Conservation (phyloP, 768 basidiomycete species). For the Dictyophora rubrovolvata region DNA sequence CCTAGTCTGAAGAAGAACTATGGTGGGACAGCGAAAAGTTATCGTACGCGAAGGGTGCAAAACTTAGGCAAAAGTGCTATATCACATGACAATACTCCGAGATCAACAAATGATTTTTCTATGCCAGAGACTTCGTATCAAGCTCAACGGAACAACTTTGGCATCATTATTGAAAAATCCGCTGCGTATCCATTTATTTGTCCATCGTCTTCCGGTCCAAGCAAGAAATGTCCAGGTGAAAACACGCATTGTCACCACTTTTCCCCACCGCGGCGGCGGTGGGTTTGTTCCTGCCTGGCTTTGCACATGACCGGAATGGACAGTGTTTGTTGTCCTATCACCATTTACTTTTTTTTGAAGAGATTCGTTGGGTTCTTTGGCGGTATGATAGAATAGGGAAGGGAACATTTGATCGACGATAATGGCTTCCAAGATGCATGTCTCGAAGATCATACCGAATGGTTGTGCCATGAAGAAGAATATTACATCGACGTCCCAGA, state of each 20-base stretch:
- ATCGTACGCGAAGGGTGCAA: no score
- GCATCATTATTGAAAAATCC: not conserved
- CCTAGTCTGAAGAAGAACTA: no score
- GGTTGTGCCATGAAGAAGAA: conserved; percentile 4
- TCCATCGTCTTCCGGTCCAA: conserved; percentile 8
- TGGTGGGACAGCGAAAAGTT: no score
- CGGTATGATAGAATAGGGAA: not conserved
- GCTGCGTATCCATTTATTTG: not conserved
- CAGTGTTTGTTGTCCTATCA: no score
- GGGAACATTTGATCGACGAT: not conserved
- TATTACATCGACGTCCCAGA: not conserved
- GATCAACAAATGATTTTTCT: not conserved
- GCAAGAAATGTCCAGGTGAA: conserved; percentile 1
- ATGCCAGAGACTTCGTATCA: not conserved
- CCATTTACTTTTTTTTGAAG: no score
- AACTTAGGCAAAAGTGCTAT: no score
- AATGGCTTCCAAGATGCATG: not conserved
- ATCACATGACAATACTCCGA: not conserved
- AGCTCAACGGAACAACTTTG: not conserved
- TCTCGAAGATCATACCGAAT: conserved; percentile 2
- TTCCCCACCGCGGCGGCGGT: not conserved
- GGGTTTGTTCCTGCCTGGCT: not conserved
- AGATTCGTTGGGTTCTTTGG: no score
- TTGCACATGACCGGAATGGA: no score
- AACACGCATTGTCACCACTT: not conserved